phyloP scores from a whole-genome alignment of 23 red algal genomes.

The Agarophyton chilense region DNA sequence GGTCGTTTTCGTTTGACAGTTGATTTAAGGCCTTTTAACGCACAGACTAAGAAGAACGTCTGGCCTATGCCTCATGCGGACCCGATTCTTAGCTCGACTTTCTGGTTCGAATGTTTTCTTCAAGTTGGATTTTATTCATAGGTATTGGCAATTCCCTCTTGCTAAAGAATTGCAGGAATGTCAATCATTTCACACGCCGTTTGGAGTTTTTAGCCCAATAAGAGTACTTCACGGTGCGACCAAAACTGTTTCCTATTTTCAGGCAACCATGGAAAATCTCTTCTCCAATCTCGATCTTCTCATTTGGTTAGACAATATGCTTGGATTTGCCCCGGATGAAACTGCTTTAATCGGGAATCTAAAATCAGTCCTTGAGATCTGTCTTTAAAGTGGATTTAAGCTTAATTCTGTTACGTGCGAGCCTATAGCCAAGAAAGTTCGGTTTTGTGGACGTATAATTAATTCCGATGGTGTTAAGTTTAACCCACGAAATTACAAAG shows the following conservation, averaged over 20 bases:
- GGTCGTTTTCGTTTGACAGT: constrained; percentile 33
- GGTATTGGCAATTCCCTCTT: constrained; percentile 42
- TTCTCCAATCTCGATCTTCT: constrained; percentile 23
- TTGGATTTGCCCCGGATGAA: neutral
- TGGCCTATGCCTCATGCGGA: constrained; percentile 28
- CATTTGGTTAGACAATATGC: constrained; percentile 18
- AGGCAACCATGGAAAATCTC: constrained; percentile 5
- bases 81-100: neutral
- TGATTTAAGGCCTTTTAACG: constrained; percentile 16
- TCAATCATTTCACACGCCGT: constrained; percentile 18
- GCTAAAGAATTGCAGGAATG: neutral
- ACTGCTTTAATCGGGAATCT: neutral
- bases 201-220: constrained; percentile 12
- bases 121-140: constrained; percentile 27
- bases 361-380: neutral
- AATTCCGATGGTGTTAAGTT: neutral
- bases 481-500: neutral
- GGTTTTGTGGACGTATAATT: constrained; percentile 36
- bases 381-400: neutral
- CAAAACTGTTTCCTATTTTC: constrained; percentile 12
- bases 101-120: neutral
- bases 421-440: neutral
- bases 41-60: too few relatives aligned
- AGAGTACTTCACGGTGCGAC: constrained; percentile 18
- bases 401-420: neutral